phyloP scores from a whole-genome alignment of 2,329 filamentous ascomycete species.

The Neonectria neomacrospora region DNA sequence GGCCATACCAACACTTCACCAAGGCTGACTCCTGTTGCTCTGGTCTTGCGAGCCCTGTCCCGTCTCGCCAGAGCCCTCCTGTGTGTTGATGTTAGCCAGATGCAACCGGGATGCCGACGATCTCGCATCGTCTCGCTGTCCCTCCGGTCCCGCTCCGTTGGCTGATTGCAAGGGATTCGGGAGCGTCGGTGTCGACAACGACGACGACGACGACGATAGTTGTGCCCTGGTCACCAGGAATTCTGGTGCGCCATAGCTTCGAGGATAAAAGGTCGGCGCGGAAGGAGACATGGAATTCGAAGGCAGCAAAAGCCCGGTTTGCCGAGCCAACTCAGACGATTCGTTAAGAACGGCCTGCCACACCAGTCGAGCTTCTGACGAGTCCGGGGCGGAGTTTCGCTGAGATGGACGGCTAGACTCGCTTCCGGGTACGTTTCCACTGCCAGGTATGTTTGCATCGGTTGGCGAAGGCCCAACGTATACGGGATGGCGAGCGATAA shows the following conservation, averaged over 20 bases:
- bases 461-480: neutral
- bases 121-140: slow-evolving; percentile 20
- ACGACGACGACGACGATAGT: neutral
- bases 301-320: slow-evolving; percentile 9
- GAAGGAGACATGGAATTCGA: slow-evolving; percentile 28
- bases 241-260: slow-evolving; percentile 8
- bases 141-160: slow-evolving; percentile 11
- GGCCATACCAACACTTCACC: slow-evolving; percentile 20
- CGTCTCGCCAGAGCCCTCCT: slow-evolving; percentile 3
- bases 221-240: slow-evolving; percentile 5
- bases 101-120: slow-evolving; percentile 5
- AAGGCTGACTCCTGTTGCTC: slow-evolving; percentile 28
- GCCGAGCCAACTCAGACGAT: slow-evolving; percentile 13
- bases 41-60: slow-evolving; percentile 9
- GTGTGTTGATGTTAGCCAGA: neutral
- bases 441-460: neutral
- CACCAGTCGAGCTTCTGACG: neutral
- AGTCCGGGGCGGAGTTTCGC: neutral
- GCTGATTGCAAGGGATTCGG: slow-evolving; percentile 28
- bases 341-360: slow-evolving; percentile 2
- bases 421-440: neutral
- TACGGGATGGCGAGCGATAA: neutral
- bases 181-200: neutral
- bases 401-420: slow-evolving; percentile 1
- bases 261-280: slow-evolving; percentile 28